Evolutionary conservation across 768 basidiomycete genomes (phyloP), one percentile per base, ranked within the genome.

Genomic region (Phaffia tasmanica): DNA sequence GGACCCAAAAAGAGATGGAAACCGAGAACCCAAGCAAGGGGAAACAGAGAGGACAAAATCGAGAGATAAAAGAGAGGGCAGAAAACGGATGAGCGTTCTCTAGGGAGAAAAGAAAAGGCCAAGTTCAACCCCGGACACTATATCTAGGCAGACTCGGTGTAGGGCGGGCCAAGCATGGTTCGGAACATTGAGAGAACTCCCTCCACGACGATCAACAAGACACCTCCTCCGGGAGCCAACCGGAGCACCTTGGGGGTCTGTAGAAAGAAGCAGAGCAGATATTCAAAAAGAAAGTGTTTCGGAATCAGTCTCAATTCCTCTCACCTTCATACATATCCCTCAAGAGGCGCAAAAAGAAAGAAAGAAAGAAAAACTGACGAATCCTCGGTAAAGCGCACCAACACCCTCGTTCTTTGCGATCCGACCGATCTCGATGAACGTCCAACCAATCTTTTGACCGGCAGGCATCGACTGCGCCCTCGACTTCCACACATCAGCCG

Each of bases 151-250:
- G n/a, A 63, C 69, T 70, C 72, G 57, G 72, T 65, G 68, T 77
- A 77, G 30, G 76, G 76, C 35, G 76, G 75, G 42, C 76, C 76
- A 27, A 77, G 69, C 30, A 72, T 64, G 19, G 71, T 72, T 61
- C 75, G 70, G 69, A 75, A 76, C 21, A 74, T 73, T 27, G 73
- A 69, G 14, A 75, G 75, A 23, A 76, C 64, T 5, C 73, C 73
- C 57, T 77, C 76, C 53, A 77, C 76, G 57, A 77, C 76, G 46
- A 99, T 82, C 32, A 99, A 79, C 35, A 99, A 77, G 16, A 99
- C 86, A 75, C 94, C 94, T 60, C 94, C 94, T 54, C 94, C 94
- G 0, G 94, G 94, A 16, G 93, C 94, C 29, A 99, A 82, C 70
- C 94, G 83, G 53, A 98, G 81, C 3, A 95, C 92, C 76, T 99